Evolutionary conservation across 106 monocot species (phyloP).

Genomic region (Dioscorea zingiberensis): DNA sequence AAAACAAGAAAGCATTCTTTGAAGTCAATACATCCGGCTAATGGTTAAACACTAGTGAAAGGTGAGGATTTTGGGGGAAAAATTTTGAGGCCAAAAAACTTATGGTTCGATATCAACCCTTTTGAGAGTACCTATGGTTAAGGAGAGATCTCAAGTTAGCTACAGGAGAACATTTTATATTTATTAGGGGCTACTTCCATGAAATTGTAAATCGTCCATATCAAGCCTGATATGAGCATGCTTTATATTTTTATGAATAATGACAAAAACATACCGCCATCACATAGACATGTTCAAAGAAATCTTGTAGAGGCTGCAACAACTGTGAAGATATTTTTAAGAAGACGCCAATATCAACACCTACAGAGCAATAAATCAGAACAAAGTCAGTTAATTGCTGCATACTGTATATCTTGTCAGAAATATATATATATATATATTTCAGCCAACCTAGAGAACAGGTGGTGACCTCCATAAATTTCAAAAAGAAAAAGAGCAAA

Average conservation of each 20-base stretch:
- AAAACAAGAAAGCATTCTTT: no score
- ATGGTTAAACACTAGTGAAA: no score
- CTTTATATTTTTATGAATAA: not conserved
- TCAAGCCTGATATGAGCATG: not conserved
- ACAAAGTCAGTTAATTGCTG: not conserved
- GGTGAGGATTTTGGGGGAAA: no score
- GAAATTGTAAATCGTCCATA: not conserved
- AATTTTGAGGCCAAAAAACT: no score
- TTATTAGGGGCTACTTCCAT: not conserved
- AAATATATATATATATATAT: no score
- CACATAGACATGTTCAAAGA: slow-evolving; percentile 87
- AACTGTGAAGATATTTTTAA: slow-evolving; percentile 48
- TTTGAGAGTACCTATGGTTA: not conserved
- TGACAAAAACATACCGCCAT: slow-evolving; percentile 64
- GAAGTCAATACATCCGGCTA: no score
- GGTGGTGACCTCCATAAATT: no score
- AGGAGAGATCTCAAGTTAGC: not conserved
- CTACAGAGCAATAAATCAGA: slow-evolving; percentile 21
- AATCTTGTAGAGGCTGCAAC: slow-evolving; percentile 75
- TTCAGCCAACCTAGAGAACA: no score
- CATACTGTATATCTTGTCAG: not conserved
- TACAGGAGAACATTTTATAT: not conserved
- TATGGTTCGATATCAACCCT: no score
- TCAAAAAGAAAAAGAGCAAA: not conserved
- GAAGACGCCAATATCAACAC: slow-evolving; percentile 52